These are phyloP conservation scores for Kwoniella dejecticola DNA, from an alignment of 768 basidiomycete species.

Conservation along the genomic window DNA sequence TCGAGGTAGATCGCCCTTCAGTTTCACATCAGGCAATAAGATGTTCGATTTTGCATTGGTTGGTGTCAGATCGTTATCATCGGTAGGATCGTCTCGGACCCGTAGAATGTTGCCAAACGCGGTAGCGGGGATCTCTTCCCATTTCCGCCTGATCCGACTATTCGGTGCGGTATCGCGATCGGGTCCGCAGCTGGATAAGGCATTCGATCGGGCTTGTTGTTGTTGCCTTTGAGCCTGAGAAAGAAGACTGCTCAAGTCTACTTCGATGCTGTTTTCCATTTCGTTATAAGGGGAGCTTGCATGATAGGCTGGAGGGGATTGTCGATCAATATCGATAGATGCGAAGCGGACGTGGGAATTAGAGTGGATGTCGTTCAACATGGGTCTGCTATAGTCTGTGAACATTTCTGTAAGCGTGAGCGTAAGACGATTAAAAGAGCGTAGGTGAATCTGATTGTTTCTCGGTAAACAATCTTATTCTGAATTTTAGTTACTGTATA, in stretches of 20 bases:
- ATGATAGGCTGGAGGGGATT: neutral
- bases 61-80: neutral
- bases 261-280: constrained; percentile 4
- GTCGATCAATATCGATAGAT: neutral
- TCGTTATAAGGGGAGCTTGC: neutral
- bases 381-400: neutral
- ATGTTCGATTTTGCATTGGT: neutral
- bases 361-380: neutral
- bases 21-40: neutral
- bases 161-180: neutral
- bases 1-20: neutral
- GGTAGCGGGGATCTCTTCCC: constrained; percentile 5
- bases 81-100: neutral
- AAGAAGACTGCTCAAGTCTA: constrained; percentile 10
- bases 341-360: neutral
- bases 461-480: too few species aligned
- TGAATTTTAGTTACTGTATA: too few species aligned
- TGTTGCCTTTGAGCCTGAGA: constrained; percentile 16
- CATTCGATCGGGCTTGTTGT: constrained; percentile 1
- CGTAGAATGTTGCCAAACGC: constrained; percentile 1
- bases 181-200: neutral
- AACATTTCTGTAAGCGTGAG: neutral
- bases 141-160: neutral
- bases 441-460: too few species aligned
- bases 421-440: too few species aligned